These are phyloP conservation scores for Xylaria sp. DNA, from an alignment of 2,329 filamentous ascomycete species.

Conservation along the genomic window DNA sequence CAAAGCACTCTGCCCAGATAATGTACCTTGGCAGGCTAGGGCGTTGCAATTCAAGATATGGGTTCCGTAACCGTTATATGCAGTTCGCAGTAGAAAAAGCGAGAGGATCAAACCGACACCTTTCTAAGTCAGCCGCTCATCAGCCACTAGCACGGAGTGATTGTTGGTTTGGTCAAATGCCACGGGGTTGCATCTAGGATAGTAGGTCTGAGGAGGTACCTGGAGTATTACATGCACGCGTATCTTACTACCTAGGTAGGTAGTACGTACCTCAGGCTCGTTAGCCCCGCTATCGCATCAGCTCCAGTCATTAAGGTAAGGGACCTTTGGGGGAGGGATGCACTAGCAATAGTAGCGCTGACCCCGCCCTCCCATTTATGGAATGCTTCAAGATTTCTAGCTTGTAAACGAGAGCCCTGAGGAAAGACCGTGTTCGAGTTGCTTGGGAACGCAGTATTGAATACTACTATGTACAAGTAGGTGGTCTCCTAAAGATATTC, in stretches of 20 bases:
- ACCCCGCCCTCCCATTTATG: no score
- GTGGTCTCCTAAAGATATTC: no score
- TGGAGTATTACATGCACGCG: background rate
- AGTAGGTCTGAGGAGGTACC: background rate
- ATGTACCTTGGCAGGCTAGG: background rate
- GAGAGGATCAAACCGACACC: background rate
- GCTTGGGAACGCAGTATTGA: no score
- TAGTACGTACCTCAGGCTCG: background rate
- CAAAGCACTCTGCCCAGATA: background rate
- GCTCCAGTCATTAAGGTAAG: background rate
- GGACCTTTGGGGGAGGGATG: background rate
- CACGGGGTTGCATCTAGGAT: background rate
- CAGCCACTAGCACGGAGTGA: background rate
- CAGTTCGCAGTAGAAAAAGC: background rate
- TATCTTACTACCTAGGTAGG: background rate
- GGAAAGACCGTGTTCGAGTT: no score
- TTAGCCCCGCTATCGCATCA: slow-evolving; percentile 4
- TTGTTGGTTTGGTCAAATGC: background rate
- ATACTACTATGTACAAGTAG: no score
- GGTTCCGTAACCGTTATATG: background rate
- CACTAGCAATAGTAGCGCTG: background rate
- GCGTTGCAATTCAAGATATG: background rate
- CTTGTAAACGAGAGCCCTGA: no score
- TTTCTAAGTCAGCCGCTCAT: background rate
- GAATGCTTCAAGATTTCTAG: no score